Conservation (phyloP, 331 rosid species). For the Rosa hybrid region DNA sequence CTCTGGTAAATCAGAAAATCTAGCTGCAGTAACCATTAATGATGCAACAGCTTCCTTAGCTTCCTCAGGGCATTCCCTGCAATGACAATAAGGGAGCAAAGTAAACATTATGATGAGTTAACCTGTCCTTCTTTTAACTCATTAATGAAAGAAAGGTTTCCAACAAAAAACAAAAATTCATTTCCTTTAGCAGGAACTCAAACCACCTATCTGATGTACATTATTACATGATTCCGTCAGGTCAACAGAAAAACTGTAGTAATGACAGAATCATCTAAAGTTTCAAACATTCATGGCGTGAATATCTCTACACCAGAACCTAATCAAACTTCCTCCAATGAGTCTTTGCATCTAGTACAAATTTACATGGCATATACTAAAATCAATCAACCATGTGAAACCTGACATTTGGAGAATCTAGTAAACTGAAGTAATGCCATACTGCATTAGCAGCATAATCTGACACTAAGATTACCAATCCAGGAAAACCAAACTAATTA, state of each 20-base stretch:
- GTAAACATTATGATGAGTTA: conserved; percentile 13
- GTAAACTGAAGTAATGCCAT: not conserved
- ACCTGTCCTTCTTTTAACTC: not conserved
- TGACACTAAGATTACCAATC: not conserved
- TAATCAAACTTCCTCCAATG: not conserved
- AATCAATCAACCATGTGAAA: not conserved
- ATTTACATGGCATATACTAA: not conserved
- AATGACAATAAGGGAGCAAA: conserved; percentile 27
- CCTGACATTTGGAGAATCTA: not conserved
- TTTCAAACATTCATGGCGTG: not conserved
- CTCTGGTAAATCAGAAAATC: conserved; percentile 95
- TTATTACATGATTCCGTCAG: not conserved
- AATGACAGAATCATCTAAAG: not conserved
- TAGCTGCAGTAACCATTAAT: conserved; percentile 81
- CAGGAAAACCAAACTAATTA: not conserved
- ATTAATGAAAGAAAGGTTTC: not conserved
- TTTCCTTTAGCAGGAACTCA: not conserved
- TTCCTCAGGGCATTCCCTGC: conserved; percentile 93
- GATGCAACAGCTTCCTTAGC: conserved; percentile 53
- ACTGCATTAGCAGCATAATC: not conserved
- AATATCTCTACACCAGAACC: not conserved
- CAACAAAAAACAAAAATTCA: not conserved
- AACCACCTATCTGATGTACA: not conserved
- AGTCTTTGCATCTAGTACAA: not conserved
- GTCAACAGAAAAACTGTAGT: not conserved